These are phyloP conservation scores for Clathrospora elynae DNA, from an alignment of 2,329 filamentous ascomycete genomes.

Conservation along the genomic window DNA sequence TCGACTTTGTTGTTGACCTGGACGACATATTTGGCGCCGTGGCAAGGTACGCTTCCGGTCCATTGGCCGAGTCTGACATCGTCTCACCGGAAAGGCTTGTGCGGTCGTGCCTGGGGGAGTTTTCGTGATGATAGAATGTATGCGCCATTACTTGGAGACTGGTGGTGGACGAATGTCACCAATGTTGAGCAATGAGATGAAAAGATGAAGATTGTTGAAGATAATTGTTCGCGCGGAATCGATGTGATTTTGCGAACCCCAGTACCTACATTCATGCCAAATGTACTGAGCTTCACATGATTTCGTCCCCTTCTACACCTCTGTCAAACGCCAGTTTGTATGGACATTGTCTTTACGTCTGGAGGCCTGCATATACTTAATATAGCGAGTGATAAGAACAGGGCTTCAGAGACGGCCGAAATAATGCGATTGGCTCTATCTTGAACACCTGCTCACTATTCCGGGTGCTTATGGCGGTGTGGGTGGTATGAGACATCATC, in stretches of 20 bases:
- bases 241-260: not conserved
- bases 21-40: constrained; percentile 10
- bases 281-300: no score
- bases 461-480: constrained; percentile 6
- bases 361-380: constrained; percentile 9
- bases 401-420: constrained; percentile 1
- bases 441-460: constrained; percentile 10
- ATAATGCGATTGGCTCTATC: constrained; percentile 12
- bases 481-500: constrained; percentile 15
- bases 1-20: constrained; percentile 17
- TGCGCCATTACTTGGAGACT: constrained; percentile 12
- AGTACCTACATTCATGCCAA: constrained; percentile 8
- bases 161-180: constrained; percentile 20
- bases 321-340: constrained; percentile 25
- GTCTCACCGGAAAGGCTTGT: constrained; percentile 29
- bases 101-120: constrained; percentile 3
- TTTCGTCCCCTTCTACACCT: no score
- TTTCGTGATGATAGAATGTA: constrained; percentile 14
- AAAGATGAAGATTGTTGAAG: constrained; percentile 5
- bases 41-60: constrained; percentile 23
- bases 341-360: constrained; percentile 14
- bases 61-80: constrained; percentile 22
- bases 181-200: constrained; percentile 13
- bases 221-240: no score
- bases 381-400: constrained; percentile 7